These are phyloP conservation scores for Pyronema domesticum DNA, from an alignment of 495 filamentous ascomycete species.

Conservation along the genomic window DNA sequence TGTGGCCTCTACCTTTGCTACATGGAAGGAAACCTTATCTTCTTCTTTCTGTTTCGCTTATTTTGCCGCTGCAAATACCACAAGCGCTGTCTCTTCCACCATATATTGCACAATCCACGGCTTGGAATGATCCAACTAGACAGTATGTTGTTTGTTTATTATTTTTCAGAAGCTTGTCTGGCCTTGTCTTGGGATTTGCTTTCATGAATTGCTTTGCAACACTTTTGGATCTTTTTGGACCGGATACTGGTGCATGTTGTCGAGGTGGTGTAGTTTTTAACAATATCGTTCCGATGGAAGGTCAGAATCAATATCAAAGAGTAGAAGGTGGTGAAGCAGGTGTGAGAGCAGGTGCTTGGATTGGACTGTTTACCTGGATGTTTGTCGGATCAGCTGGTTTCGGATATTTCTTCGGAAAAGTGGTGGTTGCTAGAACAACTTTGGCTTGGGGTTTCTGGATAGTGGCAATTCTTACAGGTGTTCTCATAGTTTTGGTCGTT, in stretches of 20 bases:
- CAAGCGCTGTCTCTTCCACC: constrained; percentile 37
- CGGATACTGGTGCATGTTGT: constrained; percentile 21
- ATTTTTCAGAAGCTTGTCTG: constrained; percentile 42
- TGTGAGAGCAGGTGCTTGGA: constrained; percentile 58
- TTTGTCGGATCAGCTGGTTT: constrained; percentile 47
- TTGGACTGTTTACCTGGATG: constrained; percentile 61
- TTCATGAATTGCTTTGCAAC: constrained; percentile 57
- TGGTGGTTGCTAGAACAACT: constrained; percentile 39
- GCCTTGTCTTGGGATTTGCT: constrained; percentile 51
- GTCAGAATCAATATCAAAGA: constrained; percentile 11
- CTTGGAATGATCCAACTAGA: constrained; percentile 7
- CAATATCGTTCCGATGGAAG: constrained; percentile 10
- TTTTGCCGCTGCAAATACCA: constrained; percentile 57
- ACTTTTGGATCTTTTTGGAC: constrained; percentile 54
- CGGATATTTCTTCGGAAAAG: constrained; percentile 50
- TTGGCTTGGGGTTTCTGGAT: constrained; percentile 62
- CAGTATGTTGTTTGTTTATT: constrained; percentile 35
- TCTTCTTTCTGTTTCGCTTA: constrained; percentile 31
- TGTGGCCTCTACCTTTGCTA: constrained; percentile 59
- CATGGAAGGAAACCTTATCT: constrained; percentile 63
- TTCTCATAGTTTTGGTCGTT: constrained; percentile 31
- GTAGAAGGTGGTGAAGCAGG: constrained; percentile 29
- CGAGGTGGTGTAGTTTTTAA: constrained; percentile 19
- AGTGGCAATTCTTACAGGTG: constrained; percentile 41
- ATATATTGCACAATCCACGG: constrained; percentile 6